These are phyloP conservation scores for Pogostemon cablin DNA, from an alignment of 257 asterid genomes.

Conservation along the genomic window DNA sequence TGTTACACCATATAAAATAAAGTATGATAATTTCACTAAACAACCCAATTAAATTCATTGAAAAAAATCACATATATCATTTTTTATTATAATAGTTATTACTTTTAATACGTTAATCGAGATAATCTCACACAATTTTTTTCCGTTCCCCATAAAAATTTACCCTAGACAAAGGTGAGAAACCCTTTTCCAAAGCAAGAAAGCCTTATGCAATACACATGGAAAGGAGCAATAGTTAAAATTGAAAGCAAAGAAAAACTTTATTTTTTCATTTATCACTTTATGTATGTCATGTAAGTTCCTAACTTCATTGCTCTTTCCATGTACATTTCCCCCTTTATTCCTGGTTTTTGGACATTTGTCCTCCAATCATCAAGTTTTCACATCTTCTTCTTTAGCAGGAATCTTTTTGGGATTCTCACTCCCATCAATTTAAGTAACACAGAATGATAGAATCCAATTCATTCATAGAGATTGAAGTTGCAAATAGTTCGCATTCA, in stretches of 20 bases:
- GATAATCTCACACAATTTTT: too few relatives aligned
- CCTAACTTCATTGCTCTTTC: constrained; percentile 35
- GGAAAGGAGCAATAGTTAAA: constrained; percentile 16
- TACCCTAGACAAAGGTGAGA: constrained; percentile 30
- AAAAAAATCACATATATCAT: too few relatives aligned
- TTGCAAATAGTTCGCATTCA: not conserved
- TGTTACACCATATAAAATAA: too few relatives aligned
- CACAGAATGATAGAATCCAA: not conserved
- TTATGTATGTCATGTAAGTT: constrained; percentile 40
- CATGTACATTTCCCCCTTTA: constrained; percentile 28
- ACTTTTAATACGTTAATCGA: too few relatives aligned
- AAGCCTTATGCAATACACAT: constrained; percentile 29
- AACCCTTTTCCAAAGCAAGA: constrained; percentile 27
- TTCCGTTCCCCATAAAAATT: not conserved
- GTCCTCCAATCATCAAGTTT: constrained; percentile 33
- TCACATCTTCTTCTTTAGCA: not conserved
- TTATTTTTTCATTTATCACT: constrained; percentile 21
- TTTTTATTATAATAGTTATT: too few relatives aligned
- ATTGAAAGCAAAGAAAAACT: constrained; percentile 17
- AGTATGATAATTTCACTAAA: too few relatives aligned
- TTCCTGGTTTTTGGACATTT: constrained; percentile 28
- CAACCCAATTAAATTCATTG: too few relatives aligned
- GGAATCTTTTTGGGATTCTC: constrained; percentile 6
- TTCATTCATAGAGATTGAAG: not conserved
- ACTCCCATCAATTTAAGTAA: not conserved